Conservation (phyloP, 192 early-diverging fungal genomes). For the Coemansia sp. region DNA sequence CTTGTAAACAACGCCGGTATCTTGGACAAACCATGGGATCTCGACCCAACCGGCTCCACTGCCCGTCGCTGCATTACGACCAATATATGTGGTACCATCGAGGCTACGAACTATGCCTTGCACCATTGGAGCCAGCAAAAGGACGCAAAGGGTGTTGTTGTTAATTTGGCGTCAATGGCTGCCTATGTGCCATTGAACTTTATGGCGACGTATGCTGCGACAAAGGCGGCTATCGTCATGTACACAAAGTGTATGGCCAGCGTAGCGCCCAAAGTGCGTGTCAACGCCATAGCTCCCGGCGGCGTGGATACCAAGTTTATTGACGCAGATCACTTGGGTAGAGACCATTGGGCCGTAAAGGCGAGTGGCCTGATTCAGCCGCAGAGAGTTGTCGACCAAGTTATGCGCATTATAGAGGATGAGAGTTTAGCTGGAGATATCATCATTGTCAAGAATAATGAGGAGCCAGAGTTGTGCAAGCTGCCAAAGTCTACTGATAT, state of each 20-base stretch:
- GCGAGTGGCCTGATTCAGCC: constrained; percentile 28
- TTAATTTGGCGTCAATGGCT: constrained; percentile 72
- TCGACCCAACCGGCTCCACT: constrained; percentile 44
- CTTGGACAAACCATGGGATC: constrained; percentile 32
- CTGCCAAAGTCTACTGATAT: constrained; percentile 32
- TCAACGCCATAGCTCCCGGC: constrained; percentile 62
- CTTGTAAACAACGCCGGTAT: constrained; percentile 65
- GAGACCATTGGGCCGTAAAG: constrained; percentile 21
- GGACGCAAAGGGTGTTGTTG: constrained; percentile 58
- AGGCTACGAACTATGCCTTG: constrained; percentile 69
- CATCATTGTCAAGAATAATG: constrained; percentile 15
- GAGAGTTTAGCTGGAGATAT: constrained; percentile 54
- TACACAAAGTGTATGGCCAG: constrained; percentile 55
- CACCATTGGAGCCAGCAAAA: constrained; percentile 53
- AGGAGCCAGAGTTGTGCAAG: constrained; percentile 16
- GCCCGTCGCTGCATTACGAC: constrained; percentile 67
- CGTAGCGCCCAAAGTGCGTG: constrained; percentile 58
- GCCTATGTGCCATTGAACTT: constrained; percentile 53
- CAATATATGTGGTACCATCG: constrained; percentile 67
- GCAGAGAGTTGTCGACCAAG: constrained; percentile 55
- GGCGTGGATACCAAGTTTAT: constrained; percentile 59
- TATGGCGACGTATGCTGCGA: constrained; percentile 69
- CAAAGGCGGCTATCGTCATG: constrained; percentile 70
- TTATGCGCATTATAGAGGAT: constrained; percentile 58
- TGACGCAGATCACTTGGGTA: constrained; percentile 35